Base-by-base conservation (phyloP, 768 basidiomycete species). In the Melanogaster broomeanus region DNA sequence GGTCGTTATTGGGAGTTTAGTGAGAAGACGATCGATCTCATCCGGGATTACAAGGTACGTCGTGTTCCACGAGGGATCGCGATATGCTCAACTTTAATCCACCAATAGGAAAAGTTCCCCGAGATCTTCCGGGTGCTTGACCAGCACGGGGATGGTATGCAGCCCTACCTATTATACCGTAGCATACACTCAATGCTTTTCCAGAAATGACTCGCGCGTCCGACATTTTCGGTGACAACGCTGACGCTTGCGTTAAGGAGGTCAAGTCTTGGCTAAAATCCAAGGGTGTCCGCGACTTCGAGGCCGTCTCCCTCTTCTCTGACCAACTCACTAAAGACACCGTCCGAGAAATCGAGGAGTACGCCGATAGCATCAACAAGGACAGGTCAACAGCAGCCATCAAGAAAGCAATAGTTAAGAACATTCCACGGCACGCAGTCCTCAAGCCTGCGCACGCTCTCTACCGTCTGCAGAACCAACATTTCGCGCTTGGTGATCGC, bases 261-360 rank as follows among this genome's bases (percentile, higher is more conserved):
- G 81, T 93, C 59, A 88, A 89, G 60, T 61, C 70, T 10, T 99
- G 97, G 97, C 76, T 99, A 8, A 90, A 89, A 61, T 70, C 78
- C 5, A 89, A 90, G 66, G 93, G 93, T 34, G 85, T 98, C 24
- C 80, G 86, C 15, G 91, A 95, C 67, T 86, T 98, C 24, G 96
- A 98, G 61, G 87, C 93, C 0, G 95, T 98, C 9, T 86, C 96
- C 0, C 78, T 99, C 11, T 92, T 86, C 66, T 91, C 89, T 40
- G 95, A 97, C 65, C 93, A 96, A 62, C 76, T 99, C 49, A 83
- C 86, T 59, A 94, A 93, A 81, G 92, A 93, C 46, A 88, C 90
- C 2, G 90, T 98, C 30, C 63, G 72, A 43, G 81, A 86, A 55
- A 85, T 98, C 40, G 93, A 98, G 70, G 67, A 77, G 46, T 72